A percentile compares a stretch with the other conserved stretches of the same genome.
phyloP scores from a whole-genome alignment of 2,329 filamentous ascomycete genomes.

The Pseudogymnoascus sp. region DNA sequence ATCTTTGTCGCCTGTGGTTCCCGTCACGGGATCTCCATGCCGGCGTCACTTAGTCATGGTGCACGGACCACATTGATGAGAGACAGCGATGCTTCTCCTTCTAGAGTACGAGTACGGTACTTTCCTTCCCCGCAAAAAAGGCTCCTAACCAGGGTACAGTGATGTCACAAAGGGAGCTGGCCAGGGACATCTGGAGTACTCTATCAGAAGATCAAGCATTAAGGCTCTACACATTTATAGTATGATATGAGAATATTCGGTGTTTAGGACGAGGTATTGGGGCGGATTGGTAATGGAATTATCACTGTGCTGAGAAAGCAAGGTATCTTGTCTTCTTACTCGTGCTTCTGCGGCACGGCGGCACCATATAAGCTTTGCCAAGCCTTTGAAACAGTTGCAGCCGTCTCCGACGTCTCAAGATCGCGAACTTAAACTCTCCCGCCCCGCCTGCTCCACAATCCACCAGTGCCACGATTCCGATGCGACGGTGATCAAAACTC shows the following conservation, averaged over 20 bases:
- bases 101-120: not conserved
- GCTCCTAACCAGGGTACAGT: slow-evolving; percentile 1
- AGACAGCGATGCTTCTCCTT: not conserved
- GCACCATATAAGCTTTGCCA: not conserved
- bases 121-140: not conserved
- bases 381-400: not conserved
- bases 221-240: not conserved
- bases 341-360: not conserved
- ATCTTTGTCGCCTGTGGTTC: slow-evolving; percentile 5
- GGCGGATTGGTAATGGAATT: not conserved
- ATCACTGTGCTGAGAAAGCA: not conserved
- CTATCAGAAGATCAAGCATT: not conserved
- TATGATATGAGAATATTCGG: not conserved
- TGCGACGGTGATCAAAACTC: not conserved
- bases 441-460: slow-evolving; percentile 5
- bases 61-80: not conserved
- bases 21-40: not conserved
- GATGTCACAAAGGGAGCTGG: not conserved
- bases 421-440: not conserved
- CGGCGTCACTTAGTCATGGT: not conserved
- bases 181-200: not conserved
- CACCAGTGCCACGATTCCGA: not conserved
- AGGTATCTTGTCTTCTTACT: not conserved
- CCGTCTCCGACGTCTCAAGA: not conserved
- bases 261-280: not conserved